Evolutionary conservation across 164 flowering plant genomes (phyloP).

Genomic region (Platanus orientalis): DNA sequence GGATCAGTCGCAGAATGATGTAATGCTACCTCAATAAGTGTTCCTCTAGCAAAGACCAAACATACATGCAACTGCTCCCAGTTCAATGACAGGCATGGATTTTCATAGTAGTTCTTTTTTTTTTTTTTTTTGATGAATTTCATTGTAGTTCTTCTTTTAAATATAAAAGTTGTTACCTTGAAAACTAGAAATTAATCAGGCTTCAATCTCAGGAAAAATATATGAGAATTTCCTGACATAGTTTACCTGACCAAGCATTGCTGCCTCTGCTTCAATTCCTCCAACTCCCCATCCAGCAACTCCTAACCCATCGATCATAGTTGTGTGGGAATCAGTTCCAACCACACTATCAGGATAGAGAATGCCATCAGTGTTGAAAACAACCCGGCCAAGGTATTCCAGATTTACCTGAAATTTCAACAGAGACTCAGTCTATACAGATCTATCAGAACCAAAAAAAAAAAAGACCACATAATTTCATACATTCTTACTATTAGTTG

Average conservation of each 20-base stretch:
- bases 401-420: conserved; percentile 67
- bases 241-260: conserved; percentile 87
- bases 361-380: conserved; percentile 74
- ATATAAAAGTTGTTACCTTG: neutral
- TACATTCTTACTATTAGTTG: neutral
- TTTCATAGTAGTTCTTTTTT: too few species aligned
- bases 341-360: conserved; percentile 95
- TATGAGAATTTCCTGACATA: too few species aligned
- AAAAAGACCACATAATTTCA: too few species aligned
- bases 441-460: neutral
- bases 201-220: too few species aligned
- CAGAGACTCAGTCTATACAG: neutral
- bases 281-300: conserved; percentile 99
- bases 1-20: too few species aligned
- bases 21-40: too few species aligned
- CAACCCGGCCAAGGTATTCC: conserved; percentile 93
- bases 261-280: conserved; percentile 93
- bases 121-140: too few species aligned
- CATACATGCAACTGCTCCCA: too few species aligned
- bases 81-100: too few species aligned
- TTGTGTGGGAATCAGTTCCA: conserved; percentile 94
- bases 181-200: neutral
- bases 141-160: too few species aligned
- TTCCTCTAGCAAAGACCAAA: too few species aligned
- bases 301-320: conserved; percentile 87